phyloP scores from a whole-genome alignment of 345 rosid genomes.

The Acer saccharum region DNA sequence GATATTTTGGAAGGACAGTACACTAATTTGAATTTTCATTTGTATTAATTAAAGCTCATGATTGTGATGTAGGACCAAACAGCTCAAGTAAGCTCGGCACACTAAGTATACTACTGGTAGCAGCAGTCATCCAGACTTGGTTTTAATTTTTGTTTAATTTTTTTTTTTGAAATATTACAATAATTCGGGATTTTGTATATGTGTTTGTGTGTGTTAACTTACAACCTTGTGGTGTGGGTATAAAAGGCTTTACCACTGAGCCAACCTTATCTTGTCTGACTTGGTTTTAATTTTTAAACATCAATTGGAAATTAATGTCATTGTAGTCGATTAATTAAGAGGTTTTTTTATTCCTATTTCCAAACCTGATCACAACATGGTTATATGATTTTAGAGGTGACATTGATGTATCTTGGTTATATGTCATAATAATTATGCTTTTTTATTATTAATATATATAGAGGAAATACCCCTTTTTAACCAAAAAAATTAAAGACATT shows the following conservation, averaged over 20 bases:
- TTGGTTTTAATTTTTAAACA: neutral
- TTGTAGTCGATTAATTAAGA: neutral
- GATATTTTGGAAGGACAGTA: too few relatives aligned
- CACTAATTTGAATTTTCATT: too few relatives aligned
- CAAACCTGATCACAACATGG: neutral
- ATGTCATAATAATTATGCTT: neutral
- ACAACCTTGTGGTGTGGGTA: too few relatives aligned
- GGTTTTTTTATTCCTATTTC: neutral
- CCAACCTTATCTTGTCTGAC: neutral
- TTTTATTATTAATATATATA: neutral
- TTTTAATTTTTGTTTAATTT: too few relatives aligned
- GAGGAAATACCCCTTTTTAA: too few relatives aligned
- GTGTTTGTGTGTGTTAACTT: too few relatives aligned
- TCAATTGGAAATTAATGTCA: neutral
- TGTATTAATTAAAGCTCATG: slow-evolving; percentile 2
- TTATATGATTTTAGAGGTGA: neutral
- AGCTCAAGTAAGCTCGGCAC: slow-evolving; percentile 2
- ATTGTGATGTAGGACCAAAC: neutral
- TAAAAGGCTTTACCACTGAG: too few relatives aligned
- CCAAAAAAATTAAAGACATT: too few relatives aligned
- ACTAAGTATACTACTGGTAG: neutral
- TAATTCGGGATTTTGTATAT: too few relatives aligned
- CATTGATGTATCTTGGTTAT: too few relatives aligned
- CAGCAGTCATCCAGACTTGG: neutral
- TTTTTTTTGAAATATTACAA: too few relatives aligned